Conservation (phyloP, 441 rosid genomes). For the Lagerstroemia fauriei region DNA sequence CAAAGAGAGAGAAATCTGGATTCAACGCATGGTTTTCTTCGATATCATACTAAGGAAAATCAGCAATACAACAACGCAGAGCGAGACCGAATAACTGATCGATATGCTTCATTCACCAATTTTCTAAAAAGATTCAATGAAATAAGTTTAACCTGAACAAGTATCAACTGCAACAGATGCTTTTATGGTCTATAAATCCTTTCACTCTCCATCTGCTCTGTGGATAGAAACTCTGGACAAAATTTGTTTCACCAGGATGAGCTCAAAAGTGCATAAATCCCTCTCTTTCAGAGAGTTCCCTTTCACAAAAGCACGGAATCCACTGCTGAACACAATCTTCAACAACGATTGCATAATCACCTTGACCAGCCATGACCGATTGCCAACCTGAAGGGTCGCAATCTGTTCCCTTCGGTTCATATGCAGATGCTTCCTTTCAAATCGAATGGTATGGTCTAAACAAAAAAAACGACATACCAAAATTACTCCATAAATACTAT, state of each 20-base stretch:
- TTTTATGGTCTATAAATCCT: not conserved
- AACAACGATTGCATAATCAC: not conserved
- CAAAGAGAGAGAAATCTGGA: too few relatives aligned
- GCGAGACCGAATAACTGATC: too few relatives aligned
- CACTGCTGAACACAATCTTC: not conserved
- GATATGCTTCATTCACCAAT: too few relatives aligned
- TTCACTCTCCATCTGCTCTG: not conserved
- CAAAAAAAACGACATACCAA: not conserved
- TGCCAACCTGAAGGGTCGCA: not conserved
- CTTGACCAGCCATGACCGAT: not conserved
- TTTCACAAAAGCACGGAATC: not conserved
- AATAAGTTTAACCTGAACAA: too few relatives aligned
- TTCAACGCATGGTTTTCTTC: too few relatives aligned
- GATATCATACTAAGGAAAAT: too few relatives aligned
- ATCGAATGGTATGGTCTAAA: not conserved
- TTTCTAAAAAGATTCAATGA: too few relatives aligned
- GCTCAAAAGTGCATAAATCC: slow-evolving; percentile 6
- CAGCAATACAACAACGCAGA: too few relatives aligned
- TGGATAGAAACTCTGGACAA: not conserved
- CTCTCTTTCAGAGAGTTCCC: not conserved
- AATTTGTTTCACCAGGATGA: not conserved
- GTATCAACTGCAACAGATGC: too few relatives aligned
- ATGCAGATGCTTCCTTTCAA: not conserved
- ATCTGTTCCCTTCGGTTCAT: not conserved
- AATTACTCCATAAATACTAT: too few relatives aligned